A percentile compares a stretch with the other conserved stretches of the same genome.
Conservation (phyloP, 163 green algal genomes). For the Botryococcus braunii region DNA sequence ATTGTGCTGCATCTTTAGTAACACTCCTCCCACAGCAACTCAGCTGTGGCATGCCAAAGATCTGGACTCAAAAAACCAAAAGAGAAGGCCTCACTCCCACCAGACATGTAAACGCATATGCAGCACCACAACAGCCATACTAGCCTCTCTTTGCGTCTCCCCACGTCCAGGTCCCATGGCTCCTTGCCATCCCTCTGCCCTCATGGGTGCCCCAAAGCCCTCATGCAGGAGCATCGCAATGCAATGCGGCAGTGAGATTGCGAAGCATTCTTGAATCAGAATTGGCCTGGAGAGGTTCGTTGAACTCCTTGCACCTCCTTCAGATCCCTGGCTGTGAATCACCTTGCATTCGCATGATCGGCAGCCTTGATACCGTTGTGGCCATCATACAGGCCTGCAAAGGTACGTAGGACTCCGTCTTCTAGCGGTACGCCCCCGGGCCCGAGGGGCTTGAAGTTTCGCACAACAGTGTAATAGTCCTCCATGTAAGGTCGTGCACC, state of each 20-base stretch:
- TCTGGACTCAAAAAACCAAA: too few species aligned
- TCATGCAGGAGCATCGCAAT: neutral
- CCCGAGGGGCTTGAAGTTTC: neutral
- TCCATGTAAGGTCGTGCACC: constrained; percentile 10
- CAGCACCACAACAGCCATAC: too few species aligned
- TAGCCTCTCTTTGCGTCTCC: too few species aligned
- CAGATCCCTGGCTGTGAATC: too few species aligned
- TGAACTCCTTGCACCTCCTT: neutral
- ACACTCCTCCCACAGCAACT: too few species aligned
- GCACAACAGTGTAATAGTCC: constrained; percentile 2
- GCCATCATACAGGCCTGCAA: constrained; percentile 1
- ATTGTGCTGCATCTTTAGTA: too few species aligned
- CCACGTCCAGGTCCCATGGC: too few species aligned
- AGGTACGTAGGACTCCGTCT: constrained; percentile 1
- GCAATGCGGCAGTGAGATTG: neutral
- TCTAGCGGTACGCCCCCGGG: neutral
- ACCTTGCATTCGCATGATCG: neutral
- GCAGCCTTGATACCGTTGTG: constrained; percentile 7
- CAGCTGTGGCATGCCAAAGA: too few species aligned
- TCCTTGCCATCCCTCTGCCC: neutral
- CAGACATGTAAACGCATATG: too few species aligned
- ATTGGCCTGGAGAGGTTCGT: neutral
- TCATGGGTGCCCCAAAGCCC: neutral
- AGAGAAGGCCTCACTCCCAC: too few species aligned
- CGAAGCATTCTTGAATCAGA: neutral